These are phyloP conservation scores for Metschnikowia arizonensis DNA, from an alignment of 805 yeast species.

Conservation along the genomic window DNA sequence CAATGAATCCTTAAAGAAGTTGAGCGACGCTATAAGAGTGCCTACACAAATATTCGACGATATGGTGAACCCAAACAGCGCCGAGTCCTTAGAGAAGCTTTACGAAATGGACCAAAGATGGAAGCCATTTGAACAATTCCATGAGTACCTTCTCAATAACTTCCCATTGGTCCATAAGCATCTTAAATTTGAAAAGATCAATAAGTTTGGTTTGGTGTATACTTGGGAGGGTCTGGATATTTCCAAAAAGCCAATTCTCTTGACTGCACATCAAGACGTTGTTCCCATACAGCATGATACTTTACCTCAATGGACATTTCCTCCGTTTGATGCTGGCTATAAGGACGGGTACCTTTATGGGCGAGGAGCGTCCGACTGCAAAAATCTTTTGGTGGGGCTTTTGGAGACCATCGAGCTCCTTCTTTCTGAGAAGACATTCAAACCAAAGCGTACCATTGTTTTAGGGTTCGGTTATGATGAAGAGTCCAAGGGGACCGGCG, in stretches of 20 bases:
- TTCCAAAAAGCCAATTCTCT: constrained; percentile 59
- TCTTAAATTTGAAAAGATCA: constrained; percentile 46
- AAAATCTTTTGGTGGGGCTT: constrained; percentile 42
- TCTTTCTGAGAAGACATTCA: constrained; percentile 28
- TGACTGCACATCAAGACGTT: constrained; percentile 77
- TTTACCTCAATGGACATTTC: constrained; percentile 54
- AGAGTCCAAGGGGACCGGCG: constrained; percentile 43
- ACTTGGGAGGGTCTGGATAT: constrained; percentile 57
- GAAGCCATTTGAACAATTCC: constrained; percentile 40
- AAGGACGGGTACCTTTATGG: constrained; percentile 50
- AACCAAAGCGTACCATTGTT: constrained; percentile 42
- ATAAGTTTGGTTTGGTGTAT: constrained; percentile 58
- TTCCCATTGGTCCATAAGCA: constrained; percentile 52
- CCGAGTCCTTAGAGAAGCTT: constrained; percentile 23
- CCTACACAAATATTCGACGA: constrained; percentile 35
- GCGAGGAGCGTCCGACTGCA: constrained; percentile 37
- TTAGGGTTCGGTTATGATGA: constrained; percentile 52
- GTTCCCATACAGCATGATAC: constrained; percentile 70
- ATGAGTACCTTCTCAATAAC: constrained; percentile 46
- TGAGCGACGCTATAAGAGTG: constrained; percentile 26
- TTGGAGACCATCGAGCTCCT: constrained; percentile 36
- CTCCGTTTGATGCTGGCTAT: constrained; percentile 56
- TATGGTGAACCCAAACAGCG: constrained; percentile 26
- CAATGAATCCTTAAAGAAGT: constrained; percentile 20
- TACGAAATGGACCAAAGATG: constrained; percentile 21